Conservation (phyloP, 148 eudicot species). For the Rhododendron griersonianum region DNA sequence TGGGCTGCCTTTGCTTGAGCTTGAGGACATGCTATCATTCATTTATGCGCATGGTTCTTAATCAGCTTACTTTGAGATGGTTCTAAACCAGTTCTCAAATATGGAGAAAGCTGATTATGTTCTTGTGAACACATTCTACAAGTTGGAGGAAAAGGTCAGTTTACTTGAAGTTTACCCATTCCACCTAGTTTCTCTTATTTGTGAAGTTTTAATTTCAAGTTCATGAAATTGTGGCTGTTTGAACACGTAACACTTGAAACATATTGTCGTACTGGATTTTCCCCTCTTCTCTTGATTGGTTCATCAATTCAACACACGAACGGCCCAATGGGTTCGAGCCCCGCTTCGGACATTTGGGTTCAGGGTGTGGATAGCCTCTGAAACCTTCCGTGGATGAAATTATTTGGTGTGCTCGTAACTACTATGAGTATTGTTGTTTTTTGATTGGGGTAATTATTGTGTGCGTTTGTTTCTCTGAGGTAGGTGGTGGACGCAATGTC, state of each 20-base stretch:
- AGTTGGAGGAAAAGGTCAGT: conserved; percentile 30
- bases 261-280: no score
- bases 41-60: conserved; percentile 34
- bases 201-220: not conserved
- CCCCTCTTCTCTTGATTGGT: no score
- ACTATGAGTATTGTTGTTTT: not conserved
- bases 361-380: no score
- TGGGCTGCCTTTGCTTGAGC: conserved; percentile 48
- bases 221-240: no score
- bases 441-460: not conserved
- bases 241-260: no score
- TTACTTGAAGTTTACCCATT: not conserved
- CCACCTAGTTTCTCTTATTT: not conserved
- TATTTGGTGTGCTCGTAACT: no score
- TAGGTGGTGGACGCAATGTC: conserved; percentile 40
- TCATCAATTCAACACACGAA: no score
- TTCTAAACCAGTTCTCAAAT: conserved; percentile 40
- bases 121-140: not conserved
- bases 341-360: no score
- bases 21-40: conserved; percentile 46
- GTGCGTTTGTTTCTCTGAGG: not conserved
- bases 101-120: conserved; percentile 54
- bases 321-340: no score
- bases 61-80: conserved; percentile 53
- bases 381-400: no score